phyloP scores from a whole-genome alignment of 768 basidiomycete genomes.

The Trametes villosa region DNA sequence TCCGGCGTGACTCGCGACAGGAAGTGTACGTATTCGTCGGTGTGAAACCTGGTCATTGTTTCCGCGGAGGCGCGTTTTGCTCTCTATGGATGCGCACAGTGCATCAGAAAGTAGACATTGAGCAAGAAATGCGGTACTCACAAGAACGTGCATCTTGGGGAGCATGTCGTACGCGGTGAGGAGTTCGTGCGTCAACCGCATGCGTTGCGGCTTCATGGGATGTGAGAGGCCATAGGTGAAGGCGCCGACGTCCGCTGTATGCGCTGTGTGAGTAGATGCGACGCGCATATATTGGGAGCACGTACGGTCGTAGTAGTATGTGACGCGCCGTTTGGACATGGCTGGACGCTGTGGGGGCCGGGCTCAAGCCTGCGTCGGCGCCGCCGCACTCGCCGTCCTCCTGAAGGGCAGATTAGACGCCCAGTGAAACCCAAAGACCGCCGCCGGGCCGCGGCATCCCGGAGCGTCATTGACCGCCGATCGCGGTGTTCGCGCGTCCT shows the following conservation, averaged over 20 bases:
- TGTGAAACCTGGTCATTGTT: constrained; percentile 88
- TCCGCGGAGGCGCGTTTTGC: constrained; percentile 41
- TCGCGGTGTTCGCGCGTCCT: neutral
- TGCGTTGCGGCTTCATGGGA: constrained; percentile 96
- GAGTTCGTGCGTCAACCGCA: constrained; percentile 92
- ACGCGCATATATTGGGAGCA: neutral
- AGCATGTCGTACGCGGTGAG: constrained; percentile 91
- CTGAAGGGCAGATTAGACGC: neutral
- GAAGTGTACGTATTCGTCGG: constrained; percentile 97
- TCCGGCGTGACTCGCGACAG: constrained; percentile 88
- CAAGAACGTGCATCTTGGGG: constrained; percentile 90
- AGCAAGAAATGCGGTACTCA: constrained; percentile 43
- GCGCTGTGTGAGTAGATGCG: neutral
- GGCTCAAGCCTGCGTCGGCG: neutral
- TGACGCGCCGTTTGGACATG: constrained; percentile 76
- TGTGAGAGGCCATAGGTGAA: constrained; percentile 88
- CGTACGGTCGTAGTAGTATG: constrained; percentile 82
- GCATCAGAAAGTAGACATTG: no score
- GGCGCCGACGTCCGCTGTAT: constrained; percentile 67
- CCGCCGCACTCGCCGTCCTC: neutral
- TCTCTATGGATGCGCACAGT: constrained; percentile 25
- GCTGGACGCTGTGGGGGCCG: neutral
- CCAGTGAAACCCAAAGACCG: neutral
- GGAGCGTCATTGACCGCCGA: neutral
- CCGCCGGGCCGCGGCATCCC: no score